Evolutionary conservation across 2,329 filamentous ascomycete genomes (phyloP).

Genomic region (Venturia effusa): DNA sequence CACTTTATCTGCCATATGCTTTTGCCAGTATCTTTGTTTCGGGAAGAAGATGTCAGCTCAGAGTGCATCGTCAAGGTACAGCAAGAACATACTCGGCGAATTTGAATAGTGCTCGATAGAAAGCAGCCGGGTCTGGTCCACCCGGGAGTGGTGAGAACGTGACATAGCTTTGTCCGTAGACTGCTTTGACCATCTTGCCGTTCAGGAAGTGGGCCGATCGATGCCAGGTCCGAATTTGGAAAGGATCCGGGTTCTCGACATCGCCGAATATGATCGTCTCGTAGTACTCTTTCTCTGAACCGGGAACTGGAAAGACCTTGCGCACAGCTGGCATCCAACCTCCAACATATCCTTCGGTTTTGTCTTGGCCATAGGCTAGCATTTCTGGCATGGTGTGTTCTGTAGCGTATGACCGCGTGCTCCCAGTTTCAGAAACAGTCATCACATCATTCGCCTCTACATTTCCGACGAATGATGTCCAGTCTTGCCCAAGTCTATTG

Average conservation of each 20-base stretch:
- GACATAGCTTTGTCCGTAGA: conserved; percentile 2
- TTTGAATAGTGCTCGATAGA: conserved; percentile 8
- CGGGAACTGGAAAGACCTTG: conserved; percentile 4
- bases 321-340: conserved; percentile 11
- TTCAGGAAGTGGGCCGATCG: background rate
- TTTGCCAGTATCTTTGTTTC: conserved; percentile 7
- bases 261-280: conserved; percentile 8
- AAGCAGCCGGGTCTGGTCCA: background rate
- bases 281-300: background rate
- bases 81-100: conserved; percentile 4
- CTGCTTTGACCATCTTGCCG: conserved; percentile 4
- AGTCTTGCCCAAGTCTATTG: background rate
- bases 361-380: background rate
- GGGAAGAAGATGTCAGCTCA: background rate
- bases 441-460: conserved; percentile 9
- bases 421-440: background rate
- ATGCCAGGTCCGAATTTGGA: conserved; percentile 10
- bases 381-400: conserved; percentile 3
- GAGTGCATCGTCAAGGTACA: background rate
- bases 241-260: conserved; percentile 9
- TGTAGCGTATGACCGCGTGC: background rate
- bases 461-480: conserved; percentile 7
- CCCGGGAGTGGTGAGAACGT: background rate
- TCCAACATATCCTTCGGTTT: conserved; percentile 7
- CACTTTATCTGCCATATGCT: conserved; percentile 5